Percentiles rank a stretch among this genome's conserved stretches.
Evolutionary conservation across 2,329 filamentous ascomycete genomes (phyloP).

Genomic region (Fusarium mundagurra): DNA sequence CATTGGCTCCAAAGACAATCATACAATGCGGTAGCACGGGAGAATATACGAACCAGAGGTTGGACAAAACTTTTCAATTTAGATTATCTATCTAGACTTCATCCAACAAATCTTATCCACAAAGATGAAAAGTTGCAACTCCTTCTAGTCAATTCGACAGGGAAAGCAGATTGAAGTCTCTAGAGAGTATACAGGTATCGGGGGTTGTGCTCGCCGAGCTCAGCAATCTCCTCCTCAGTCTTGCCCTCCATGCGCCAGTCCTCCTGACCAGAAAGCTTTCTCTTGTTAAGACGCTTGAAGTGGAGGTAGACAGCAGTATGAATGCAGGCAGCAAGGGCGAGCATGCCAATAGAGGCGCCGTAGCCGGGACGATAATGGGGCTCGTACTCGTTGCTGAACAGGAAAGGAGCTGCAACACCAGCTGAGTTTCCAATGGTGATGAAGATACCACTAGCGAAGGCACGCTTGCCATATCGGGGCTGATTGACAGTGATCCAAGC

Average conservation of each 20-base stretch:
- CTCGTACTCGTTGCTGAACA: constrained; percentile 56
- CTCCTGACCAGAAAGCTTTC: constrained; percentile 48
- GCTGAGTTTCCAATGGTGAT: constrained; percentile 70
- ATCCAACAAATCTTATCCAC: background rate
- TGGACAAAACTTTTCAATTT: background rate
- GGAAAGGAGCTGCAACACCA: constrained; percentile 71
- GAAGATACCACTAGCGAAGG: constrained; percentile 69
- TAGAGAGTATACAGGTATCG: constrained; percentile 37
- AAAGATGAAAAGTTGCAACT: background rate
- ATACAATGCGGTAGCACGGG: accelerated
- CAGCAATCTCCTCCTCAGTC: constrained; percentile 53
- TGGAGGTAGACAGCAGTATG: constrained; percentile 43
- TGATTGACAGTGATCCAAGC: constrained; percentile 63
- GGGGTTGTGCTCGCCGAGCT: constrained; percentile 54
- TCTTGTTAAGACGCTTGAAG: constrained; percentile 49
- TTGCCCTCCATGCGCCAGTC: constrained; percentile 54
- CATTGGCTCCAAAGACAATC: no score
- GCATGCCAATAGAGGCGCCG: constrained; percentile 60
- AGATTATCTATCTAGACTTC: background rate
- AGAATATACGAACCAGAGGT: accelerated
- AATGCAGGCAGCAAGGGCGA: constrained; percentile 47
- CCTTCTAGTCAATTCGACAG: background rate
- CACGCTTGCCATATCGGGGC: constrained; percentile 72
- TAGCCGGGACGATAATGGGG: constrained; percentile 62
- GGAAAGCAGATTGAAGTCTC: accelerated